Evolutionary conservation across 805 yeast genomes (phyloP), one percentile per base, ranked within the genome.

Genomic region (Alloascoidea hylecoeti): DNA sequence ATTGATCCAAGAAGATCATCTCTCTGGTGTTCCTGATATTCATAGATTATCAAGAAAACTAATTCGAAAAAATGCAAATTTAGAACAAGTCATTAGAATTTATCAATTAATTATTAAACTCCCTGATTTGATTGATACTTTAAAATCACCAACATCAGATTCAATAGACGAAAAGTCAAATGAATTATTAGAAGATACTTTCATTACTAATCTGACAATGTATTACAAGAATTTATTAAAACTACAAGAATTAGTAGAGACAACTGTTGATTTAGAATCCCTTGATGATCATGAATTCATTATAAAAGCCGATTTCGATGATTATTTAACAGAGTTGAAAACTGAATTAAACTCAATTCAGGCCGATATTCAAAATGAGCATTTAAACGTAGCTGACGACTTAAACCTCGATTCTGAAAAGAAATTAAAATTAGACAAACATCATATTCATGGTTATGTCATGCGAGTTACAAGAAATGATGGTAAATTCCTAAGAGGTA

Each of bases 361-460:
- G 42, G 57, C 56, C 2, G 64, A 69, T 40, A 81, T 89, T 44
- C 63, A 68, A 39, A 54, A 61, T 2, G 68, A 75, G 35, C 95
- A 86, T 53, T 53, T 61, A 33, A 66, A 68, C 4, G 76, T 76
- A 2, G 84, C 80, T 2, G 82, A 78, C 23, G 92, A 80, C 46
- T 67, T 92, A 28, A 70, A 72, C 12, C 73, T 86, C 57, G 97
- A 88, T 42, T 65, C 79, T 2, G 95, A 84, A 41, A 85, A 86
- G 60, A 86, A 86, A 55, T 66, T 92, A 45, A 92, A 92, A 55
- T 60, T 92, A 36, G 98, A 92, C 53, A 74, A 80, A 39, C 95
- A 89, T 52, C 81, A 71, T 44, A 73, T 70, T 17, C 94, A 84
- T 55, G 96, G 96, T 15, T 88, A 95, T 94, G 85, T 96, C 55